A percentile compares a stretch with the other conserved stretches of the same genome.
These are phyloP conservation scores for Coprinopsis sp. DNA, from an alignment of 768 basidiomycete genomes.

Conservation along the genomic window DNA sequence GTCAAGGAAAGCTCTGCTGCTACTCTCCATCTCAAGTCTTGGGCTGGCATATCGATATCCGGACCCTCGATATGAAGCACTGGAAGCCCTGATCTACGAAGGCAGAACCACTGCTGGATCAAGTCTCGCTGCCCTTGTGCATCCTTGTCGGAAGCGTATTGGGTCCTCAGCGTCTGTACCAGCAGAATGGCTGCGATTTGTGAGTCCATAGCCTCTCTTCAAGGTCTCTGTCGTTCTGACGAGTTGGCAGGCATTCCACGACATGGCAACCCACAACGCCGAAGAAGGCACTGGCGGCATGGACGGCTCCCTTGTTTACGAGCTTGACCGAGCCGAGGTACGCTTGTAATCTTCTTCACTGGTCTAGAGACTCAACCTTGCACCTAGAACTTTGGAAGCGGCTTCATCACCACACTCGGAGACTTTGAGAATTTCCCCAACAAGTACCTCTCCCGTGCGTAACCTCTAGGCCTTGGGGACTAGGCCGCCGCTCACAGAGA, in stretches of 20 bases:
- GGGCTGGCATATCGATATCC: slow-evolving; percentile 27
- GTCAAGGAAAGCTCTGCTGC: neutral
- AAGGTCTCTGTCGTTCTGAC: neutral
- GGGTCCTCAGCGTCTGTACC: slow-evolving; percentile 25
- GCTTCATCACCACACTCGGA: slow-evolving; percentile 38
- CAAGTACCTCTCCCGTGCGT: slow-evolving; percentile 41
- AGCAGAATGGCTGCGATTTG: slow-evolving; percentile 35
- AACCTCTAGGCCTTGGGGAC: neutral
- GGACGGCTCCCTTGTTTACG: slow-evolving; percentile 47
- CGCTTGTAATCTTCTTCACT: slow-evolving; percentile 9
- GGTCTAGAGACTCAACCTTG: neutral
- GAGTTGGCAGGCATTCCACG: slow-evolving; percentile 49
- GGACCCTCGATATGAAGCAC: slow-evolving; percentile 33
- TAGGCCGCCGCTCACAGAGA: neutral
- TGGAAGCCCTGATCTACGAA: slow-evolving; percentile 30
- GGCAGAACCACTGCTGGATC: slow-evolving; percentile 28
- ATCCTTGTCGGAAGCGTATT: slow-evolving; percentile 28
- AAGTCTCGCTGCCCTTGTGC: slow-evolving; percentile 28
- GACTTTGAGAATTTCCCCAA: slow-evolving; percentile 41
- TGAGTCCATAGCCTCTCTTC: slow-evolving; percentile 13
- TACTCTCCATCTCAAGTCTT: slow-evolving; percentile 6
- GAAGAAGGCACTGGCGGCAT: slow-evolving; percentile 45
- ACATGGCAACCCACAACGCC: slow-evolving; percentile 43
- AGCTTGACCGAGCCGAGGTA: slow-evolving; percentile 39
- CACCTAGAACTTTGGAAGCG: slow-evolving; percentile 42